Base-by-base conservation (phyloP, 805 yeast genomes). In the Vanderwaltozyma verrucispora region DNA sequence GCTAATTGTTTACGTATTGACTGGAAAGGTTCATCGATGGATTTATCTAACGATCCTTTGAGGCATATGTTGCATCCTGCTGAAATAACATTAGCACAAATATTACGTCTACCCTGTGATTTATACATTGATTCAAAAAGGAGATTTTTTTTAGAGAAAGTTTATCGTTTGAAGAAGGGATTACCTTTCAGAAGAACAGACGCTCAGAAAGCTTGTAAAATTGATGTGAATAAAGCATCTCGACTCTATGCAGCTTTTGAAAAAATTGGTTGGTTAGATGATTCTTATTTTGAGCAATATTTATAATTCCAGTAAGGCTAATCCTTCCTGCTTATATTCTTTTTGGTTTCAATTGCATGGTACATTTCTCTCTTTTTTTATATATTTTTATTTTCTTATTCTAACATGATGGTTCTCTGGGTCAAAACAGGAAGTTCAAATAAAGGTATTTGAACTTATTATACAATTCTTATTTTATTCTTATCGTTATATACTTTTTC, bases 11-110 rank as follows among this genome's bases (percentile, higher is more conserved):
- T 87, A 48, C 80, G 80, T 54, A 82, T 92, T 30, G 96, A 89
- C 59, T 88, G 97, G 97, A 88, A 88, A 63, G 97, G 96, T 10
- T 94, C 86, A 49, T 92, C 96, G 28, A 87, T 88, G 96, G 92
- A 84, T 59, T 69, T 88, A 38, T 67, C 77, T 16, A 51, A 61
- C 30, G 96, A 89, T 60, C 92, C 95, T 19, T 70, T 83, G 47
- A 59, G 71, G 33, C 63, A 63, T 32, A 71, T 76, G 51, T 67
- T 89, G 46, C 96, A 88, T 59, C 95, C 96, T 1, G 94, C 96
- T 6, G 97, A 88, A 61, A 72, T 80, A 13, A 68, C 72, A 34
- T 67, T 88, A 44, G 96, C 96, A 2, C 80, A 92, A 13, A 81
- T 78, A 13, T 70, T 88, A 53, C 72, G 97, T 57, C 69, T 88